These are phyloP conservation scores for Physcomitrellopsis africana DNA, from an alignment of 225 moss, liverwort and hornwort species.

Conservation along the genomic window DNA sequence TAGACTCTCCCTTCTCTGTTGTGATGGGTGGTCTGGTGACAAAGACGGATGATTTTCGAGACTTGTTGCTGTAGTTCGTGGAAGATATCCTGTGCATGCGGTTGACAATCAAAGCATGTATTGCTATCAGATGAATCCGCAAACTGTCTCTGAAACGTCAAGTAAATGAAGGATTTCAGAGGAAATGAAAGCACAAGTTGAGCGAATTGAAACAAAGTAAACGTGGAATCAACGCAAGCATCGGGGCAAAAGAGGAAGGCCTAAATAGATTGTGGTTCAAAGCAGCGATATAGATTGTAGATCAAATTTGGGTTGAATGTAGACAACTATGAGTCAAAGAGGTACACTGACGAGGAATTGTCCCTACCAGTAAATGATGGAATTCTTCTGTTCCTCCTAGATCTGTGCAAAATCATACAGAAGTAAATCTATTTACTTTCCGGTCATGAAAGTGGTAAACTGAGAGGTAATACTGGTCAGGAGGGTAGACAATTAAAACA, in stretches of 20 bases:
- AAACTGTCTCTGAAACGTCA: neutral
- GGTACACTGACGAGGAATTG: neutral
- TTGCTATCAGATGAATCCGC: neutral
- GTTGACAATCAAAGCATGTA: slow-evolving; percentile 4
- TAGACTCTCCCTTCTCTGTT: slow-evolving; percentile 48
- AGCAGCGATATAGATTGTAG: too few species aligned
- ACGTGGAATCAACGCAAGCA: too few species aligned
- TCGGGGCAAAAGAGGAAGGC: too few species aligned
- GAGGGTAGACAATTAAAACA: neutral
- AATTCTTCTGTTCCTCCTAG: slow-evolving; percentile 46
- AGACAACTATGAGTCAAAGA: neutral
- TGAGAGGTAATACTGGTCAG: neutral
- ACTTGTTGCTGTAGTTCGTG: neutral
- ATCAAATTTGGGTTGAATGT: neutral
- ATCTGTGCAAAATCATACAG: slow-evolving; percentile 46
- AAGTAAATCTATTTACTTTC: slow-evolving; percentile 7
- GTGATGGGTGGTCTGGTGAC: slow-evolving; percentile 55
- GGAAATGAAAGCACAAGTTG: too few species aligned
- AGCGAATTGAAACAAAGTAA: too few species aligned
- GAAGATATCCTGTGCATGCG: slow-evolving; percentile 23
- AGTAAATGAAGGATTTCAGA: too few species aligned
- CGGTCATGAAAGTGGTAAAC: neutral
- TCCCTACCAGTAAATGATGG: slow-evolving; percentile 44
- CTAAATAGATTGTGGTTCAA: too few species aligned
- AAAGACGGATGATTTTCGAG: slow-evolving; percentile 3